Percentiles rank a stretch among this genome's conserved stretches.
Evolutionary conservation across 345 rosid species (phyloP).

Genomic region (Gossypium arboreum): DNA sequence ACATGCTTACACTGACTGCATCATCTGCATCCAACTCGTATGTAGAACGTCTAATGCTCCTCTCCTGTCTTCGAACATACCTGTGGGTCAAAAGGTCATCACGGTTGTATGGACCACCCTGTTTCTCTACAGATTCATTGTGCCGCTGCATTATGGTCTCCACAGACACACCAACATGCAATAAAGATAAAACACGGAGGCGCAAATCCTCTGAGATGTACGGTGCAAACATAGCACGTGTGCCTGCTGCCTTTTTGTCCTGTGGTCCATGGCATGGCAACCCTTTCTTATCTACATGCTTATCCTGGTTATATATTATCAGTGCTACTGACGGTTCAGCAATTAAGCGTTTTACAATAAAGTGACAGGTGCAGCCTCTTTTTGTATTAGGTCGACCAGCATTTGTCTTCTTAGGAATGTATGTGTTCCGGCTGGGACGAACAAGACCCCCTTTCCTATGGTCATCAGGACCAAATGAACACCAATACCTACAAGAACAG

Average conservation of each 20-base stretch:
- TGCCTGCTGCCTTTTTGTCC: constrained; percentile 92
- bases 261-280: constrained; percentile 92
- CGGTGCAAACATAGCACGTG: constrained; percentile 96
- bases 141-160: constrained; percentile 97
- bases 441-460: constrained; percentile 82
- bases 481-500: constrained; percentile 75
- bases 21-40: constrained; percentile 80
- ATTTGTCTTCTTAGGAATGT: constrained; percentile 74
- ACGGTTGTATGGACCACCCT: constrained; percentile 80
- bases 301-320: constrained; percentile 78
- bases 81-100: constrained; percentile 92
- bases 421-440: constrained; percentile 82
- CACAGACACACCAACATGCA: constrained; percentile 88
- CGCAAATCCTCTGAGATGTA: constrained; percentile 96
- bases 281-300: constrained; percentile 87
- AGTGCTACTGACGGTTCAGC: constrained; percentile 89
- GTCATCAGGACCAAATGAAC: constrained; percentile 97
- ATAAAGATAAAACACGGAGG: constrained; percentile 77
- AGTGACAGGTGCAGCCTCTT: constrained; percentile 95
- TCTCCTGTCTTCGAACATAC: constrained; percentile 86
- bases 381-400: constrained; percentile 95
- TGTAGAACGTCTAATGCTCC: constrained; percentile 80
- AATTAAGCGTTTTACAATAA: constrained; percentile 87
- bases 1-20: constrained; percentile 62
- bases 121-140: constrained; percentile 86